These are phyloP conservation scores for Glebionis coronaria DNA, from an alignment of 129 eudicot species.

Conservation along the genomic window DNA sequence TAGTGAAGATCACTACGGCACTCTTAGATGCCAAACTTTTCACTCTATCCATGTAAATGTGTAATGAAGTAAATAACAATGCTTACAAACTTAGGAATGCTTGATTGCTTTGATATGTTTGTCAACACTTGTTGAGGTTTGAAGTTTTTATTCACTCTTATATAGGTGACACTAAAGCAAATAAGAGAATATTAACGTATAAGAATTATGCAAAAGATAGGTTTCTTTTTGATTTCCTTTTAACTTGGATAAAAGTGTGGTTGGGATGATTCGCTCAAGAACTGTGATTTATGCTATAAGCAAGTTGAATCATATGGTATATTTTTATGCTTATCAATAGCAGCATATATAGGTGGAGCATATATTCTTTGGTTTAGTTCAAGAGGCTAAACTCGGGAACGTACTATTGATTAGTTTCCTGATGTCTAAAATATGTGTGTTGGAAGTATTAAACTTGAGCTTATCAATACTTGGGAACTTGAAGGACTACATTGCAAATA, in stretches of 20 bases:
- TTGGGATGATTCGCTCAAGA: constrained; percentile 37
- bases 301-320: too few relatives aligned
- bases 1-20: constrained; percentile 96
- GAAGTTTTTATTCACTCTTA: constrained; percentile 31
- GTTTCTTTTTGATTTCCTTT: too few relatives aligned
- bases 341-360: too few relatives aligned
- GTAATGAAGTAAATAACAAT: not conserved
- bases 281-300: constrained; percentile 37
- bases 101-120: constrained; percentile 13
- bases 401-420: too few relatives aligned
- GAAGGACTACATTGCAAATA: too few relatives aligned
- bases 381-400: too few relatives aligned
- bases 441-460: too few relatives aligned
- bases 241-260: constrained; percentile 34
- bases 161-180: constrained; percentile 27
- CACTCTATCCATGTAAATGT: constrained; percentile 77
- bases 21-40: constrained; percentile 73
- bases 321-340: too few relatives aligned
- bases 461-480: too few relatives aligned
- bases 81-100: not conserved
- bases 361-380: constrained; percentile 3
- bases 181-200: constrained; percentile 12
- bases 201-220: too few relatives aligned
- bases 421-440: too few relatives aligned
- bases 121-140: constrained; percentile 16